A percentile compares a stretch with the other conserved stretches of the same genome.
Evolutionary conservation across 2,329 filamentous ascomycete species (phyloP).

Genomic region (Talaromyces sp.): DNA sequence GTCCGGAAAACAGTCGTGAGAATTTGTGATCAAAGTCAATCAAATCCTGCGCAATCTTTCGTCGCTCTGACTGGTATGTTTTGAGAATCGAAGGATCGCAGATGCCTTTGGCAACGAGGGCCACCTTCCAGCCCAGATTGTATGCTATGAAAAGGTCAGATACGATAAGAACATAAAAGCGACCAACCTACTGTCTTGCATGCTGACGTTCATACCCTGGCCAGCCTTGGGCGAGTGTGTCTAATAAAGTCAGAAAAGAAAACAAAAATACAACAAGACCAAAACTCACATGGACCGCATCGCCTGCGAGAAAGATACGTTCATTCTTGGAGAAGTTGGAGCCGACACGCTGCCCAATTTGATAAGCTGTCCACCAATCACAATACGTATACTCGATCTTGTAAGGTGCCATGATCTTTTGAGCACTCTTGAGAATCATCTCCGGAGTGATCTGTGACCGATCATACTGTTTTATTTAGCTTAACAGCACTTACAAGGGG

Average conservation of each 20-base stretch:
- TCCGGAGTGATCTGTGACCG: slow-evolving; percentile 55
- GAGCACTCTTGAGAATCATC: slow-evolving; percentile 58
- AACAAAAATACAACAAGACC: neutral
- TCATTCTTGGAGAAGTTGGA: slow-evolving; percentile 51
- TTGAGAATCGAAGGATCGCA: slow-evolving; percentile 18
- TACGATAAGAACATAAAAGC: slow-evolving; percentile 16
- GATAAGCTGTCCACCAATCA: slow-evolving; percentile 64
- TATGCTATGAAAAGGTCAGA: slow-evolving; percentile 12
- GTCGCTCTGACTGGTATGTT: slow-evolving; percentile 28
- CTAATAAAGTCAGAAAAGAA: neutral
- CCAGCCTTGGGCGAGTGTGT: slow-evolving; percentile 27
- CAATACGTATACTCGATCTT: slow-evolving; percentile 59
- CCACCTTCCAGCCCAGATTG: slow-evolving; percentile 33
- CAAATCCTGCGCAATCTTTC: slow-evolving; percentile 26
- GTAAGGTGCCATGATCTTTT: slow-evolving; percentile 63
- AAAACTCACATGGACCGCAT: slow-evolving; percentile 47
- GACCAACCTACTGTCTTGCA: slow-evolving; percentile 23
- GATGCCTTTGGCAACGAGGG: slow-evolving; percentile 22
- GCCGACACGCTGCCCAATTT: slow-evolving; percentile 62
- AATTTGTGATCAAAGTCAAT: slow-evolving; percentile 40
- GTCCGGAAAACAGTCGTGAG: slow-evolving; percentile 49
- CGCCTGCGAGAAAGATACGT: slow-evolving; percentile 65
- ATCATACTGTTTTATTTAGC: neutral
- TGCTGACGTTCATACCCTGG: slow-evolving; percentile 32
- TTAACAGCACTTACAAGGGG: slow-evolving; percentile 23